These are phyloP conservation scores for Dillenia turbinata DNA, from an alignment of 164 flowering plant species.

Conservation along the genomic window DNA sequence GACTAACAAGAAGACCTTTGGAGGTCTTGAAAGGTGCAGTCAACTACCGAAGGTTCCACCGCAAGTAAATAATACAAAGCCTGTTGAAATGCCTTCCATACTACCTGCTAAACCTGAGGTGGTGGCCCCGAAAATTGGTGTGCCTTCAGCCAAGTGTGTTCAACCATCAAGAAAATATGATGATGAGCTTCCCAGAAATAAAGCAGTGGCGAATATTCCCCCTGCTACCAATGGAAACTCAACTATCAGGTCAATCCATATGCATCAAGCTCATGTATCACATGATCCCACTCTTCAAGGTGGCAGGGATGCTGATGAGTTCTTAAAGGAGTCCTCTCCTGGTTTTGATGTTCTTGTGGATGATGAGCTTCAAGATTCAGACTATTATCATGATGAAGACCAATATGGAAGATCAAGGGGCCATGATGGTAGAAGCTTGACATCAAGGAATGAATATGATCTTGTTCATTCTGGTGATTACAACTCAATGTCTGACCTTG, in stretches of 20 bases:
- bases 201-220: slow-evolving; percentile 15
- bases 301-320: slow-evolving; percentile 68
- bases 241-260: slow-evolving; percentile 19
- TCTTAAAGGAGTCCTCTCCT: slow-evolving; percentile 76
- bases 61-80: slow-evolving; percentile 29
- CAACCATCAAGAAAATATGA: slow-evolving; percentile 7
- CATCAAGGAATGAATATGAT: slow-evolving; percentile 36
- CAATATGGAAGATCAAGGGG: slow-evolving; percentile 39
- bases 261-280: slow-evolving; percentile 25
- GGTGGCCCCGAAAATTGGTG: slow-evolving; percentile 19
- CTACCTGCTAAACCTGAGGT: slow-evolving; percentile 19
- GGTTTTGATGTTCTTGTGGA: slow-evolving; percentile 98
- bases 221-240: slow-evolving; percentile 33
- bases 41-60: slow-evolving; percentile 33
- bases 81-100: slow-evolving; percentile 24
- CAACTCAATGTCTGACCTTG: slow-evolving; percentile 35
- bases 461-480: slow-evolving; percentile 35
- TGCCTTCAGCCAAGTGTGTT: slow-evolving; percentile 12
- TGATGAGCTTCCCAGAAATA: slow-evolving; percentile 31
- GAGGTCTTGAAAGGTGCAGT: slow-evolving; percentile 27
- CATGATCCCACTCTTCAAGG: slow-evolving; percentile 44
- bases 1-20: slow-evolving; percentile 29
- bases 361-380: slow-evolving; percentile 56
- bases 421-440: slow-evolving; percentile 40
- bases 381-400: slow-evolving; percentile 59